Evolutionary conservation across 805 yeast species (phyloP).

Genomic region (Komagataella phaffii): DNA sequence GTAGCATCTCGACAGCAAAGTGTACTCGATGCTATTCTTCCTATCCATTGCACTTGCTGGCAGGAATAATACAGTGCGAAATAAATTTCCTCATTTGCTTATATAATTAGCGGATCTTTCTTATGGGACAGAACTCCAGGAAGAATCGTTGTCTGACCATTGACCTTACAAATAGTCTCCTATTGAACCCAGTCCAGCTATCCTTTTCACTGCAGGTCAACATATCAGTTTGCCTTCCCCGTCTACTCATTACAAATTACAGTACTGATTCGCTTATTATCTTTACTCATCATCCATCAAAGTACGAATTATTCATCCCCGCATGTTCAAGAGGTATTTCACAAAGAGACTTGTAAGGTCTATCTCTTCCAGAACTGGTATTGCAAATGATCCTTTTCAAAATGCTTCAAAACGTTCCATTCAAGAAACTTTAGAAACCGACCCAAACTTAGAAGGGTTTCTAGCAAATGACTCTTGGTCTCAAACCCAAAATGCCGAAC

Average conservation of each 20-base stretch:
- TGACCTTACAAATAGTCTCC: no score
- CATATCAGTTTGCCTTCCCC: no score
- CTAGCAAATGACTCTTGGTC: conserved; percentile 5
- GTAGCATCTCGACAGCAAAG: conserved; percentile 28
- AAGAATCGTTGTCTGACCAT: no score
- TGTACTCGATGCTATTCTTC: conserved; percentile 29
- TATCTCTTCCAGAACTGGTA: neutral
- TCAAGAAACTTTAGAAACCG: conserved; percentile 8
- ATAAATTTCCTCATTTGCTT: no score
- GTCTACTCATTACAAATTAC: neutral
- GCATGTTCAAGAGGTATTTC: neutral
- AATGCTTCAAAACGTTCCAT: conserved; percentile 3
- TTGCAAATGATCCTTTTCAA: conserved; percentile 6
- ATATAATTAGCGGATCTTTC: no score
- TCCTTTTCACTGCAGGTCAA: no score
- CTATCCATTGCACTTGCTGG: conserved; percentile 22
- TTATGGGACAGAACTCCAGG: no score
- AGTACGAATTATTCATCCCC: neutral
- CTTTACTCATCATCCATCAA: neutral
- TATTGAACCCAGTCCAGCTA: no score
- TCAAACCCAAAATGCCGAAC: neutral
- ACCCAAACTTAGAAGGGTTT: conserved; percentile 16
- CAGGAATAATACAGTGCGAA: neutral
- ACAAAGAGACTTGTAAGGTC: neutral
- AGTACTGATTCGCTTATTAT: neutral